Conservation (phyloP, 768 basidiomycete species). For the Chalciporus pseudorubinellus region DNA sequence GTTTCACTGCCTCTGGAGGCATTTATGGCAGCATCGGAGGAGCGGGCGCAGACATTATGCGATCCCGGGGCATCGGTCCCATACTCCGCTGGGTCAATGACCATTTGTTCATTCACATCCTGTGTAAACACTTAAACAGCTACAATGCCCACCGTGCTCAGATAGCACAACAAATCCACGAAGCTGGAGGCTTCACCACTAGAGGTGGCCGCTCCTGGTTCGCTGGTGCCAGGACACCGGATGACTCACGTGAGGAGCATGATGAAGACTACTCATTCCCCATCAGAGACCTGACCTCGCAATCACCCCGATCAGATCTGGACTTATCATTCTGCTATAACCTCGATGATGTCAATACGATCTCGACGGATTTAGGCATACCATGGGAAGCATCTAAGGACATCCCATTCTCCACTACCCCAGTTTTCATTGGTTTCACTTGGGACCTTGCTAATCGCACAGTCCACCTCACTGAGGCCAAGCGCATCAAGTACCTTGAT, state of each 20-base stretch:
- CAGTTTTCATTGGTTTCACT: conserved; percentile 30
- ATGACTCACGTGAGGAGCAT: background rate
- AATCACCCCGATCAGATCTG: too few species aligned
- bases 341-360: conserved; percentile 34
- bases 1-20: background rate
- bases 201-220: conserved; percentile 6
- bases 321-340: conserved; percentile 4
- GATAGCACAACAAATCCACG: background rate
- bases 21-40: background rate
- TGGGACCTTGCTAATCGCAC: conserved; percentile 29
- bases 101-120: conserved; percentile 8
- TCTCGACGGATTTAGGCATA: conserved; percentile 32
- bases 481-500: conserved; percentile 22
- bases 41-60: conserved; percentile 3
- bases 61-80: background rate
- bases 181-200: background rate
- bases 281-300: background rate
- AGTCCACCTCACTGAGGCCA: conserved; percentile 10
- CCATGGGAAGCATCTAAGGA: conserved; percentile 34
- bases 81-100: conserved; percentile 4
- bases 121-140: background rate
- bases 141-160: too few species aligned
- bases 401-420: conserved; percentile 10
- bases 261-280: conserved; percentile 2
- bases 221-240: fast-evolving